Evolutionary conservation across 495 filamentous ascomycete species (phyloP).

Genomic region (Trichoderma asperelloides): DNA sequence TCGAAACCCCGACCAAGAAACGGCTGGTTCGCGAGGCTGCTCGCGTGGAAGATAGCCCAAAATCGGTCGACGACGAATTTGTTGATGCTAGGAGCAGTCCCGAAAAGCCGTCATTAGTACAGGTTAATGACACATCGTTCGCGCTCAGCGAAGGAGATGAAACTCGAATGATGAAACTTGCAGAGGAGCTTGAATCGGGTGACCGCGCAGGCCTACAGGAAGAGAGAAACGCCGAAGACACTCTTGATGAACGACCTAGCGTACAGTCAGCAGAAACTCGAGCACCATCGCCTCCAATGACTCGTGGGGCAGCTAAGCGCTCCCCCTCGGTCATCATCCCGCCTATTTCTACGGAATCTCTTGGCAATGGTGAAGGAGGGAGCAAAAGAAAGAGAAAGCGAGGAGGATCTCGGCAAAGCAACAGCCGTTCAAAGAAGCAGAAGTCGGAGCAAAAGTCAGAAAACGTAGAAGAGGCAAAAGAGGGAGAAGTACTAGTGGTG

Average conservation of each 20-base stretch:
- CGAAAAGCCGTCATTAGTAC: background rate
- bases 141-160: conserved; percentile 37
- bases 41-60: conserved; percentile 22
- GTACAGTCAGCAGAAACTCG: background rate
- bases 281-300: background rate
- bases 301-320: conserved; percentile 1
- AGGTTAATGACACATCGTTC: conserved; percentile 25
- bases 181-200: conserved; percentile 33
- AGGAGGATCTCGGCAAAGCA: background rate
- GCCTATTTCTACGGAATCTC: conserved; percentile 13
- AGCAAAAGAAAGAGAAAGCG: conserved; percentile 10
- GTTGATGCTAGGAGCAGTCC: conserved; percentile 29
- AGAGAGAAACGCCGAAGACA: background rate
- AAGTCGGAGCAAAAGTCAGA: background rate
- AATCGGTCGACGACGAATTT: conserved; percentile 31
- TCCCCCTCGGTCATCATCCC: conserved; percentile 15
- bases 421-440: conserved; percentile 5
- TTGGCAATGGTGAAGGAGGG: conserved; percentile 7
- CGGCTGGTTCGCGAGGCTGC: conserved; percentile 13
- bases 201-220: background rate
- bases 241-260: background rate
- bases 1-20: conserved; percentile 4
- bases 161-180: conserved; percentile 33
- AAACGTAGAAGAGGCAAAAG: background rate
- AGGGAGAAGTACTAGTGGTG: background rate